These are phyloP conservation scores for Orbilia ellipsospora DNA, from an alignment of 2,329 filamentous ascomycete genomes.

Conservation along the genomic window DNA sequence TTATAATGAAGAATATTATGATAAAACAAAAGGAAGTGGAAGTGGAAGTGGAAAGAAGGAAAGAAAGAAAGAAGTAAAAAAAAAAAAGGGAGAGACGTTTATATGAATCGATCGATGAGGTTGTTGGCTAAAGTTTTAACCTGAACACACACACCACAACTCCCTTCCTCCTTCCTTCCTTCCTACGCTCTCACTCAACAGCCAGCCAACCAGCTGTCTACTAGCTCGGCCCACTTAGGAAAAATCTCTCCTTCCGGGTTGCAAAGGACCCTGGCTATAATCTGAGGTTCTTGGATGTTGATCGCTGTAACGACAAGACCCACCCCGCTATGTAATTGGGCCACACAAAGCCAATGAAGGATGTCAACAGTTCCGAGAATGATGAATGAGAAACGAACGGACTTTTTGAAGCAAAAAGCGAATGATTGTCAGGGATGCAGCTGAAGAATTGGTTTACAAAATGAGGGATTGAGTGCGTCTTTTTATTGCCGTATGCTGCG, in stretches of 20 bases:
- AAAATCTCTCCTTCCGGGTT: conserved; percentile 11
- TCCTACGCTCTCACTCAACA: neutral
- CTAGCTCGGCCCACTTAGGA: neutral
- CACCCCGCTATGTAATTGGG: conserved; percentile 12
- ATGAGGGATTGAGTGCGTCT: conserved; percentile 25
- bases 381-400: conserved; percentile 13
- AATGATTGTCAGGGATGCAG: conserved; percentile 26
- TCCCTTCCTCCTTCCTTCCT: conserved; percentile 23
- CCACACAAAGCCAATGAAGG: neutral
- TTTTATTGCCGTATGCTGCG: conserved; percentile 44
- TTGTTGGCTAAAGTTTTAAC: conserved; percentile 9
- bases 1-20: conserved; percentile 3
- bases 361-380: neutral
- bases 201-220: too few species aligned
- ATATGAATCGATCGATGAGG: conserved; percentile 15
- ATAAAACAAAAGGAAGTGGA: conserved; percentile 6
- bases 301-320: conserved; percentile 15
- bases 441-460: conserved; percentile 1
- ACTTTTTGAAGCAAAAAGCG: neutral
- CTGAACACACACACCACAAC: neutral
- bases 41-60: neutral
- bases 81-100: neutral
- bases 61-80: neutral
- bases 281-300: conserved; percentile 31
- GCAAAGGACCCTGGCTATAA: conserved; percentile 34